Base-by-base conservation (phyloP, 2,329 filamentous ascomycete genomes). In the Monilinia polystroma region DNA sequence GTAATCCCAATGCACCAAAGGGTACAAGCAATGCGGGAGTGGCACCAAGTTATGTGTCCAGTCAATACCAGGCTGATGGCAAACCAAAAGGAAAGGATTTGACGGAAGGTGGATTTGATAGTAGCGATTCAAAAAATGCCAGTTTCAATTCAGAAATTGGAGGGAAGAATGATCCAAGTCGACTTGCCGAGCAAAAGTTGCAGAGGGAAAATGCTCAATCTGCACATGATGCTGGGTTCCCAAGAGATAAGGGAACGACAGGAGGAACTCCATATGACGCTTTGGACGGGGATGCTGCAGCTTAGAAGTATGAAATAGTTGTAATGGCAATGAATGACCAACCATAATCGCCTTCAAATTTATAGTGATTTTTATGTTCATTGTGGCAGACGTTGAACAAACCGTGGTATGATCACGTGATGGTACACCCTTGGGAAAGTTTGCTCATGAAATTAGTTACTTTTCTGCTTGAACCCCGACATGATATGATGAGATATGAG, bases 91-190 rank as follows among this genome's bases (percentile, higher is more conserved):
- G 75, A 20, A 70, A 68, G 60, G 73, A 76, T 58, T 64, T 76
- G 67, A 74, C 64, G 7, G 75, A 76, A 63, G 73, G 73, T 2
- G 71, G 70, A 3, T 73, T 75, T 69, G 70, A 73, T 32, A 70
- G 69, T 29, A 64, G 70, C 35, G 72, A 72, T 62, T 59, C 52
- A 43, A 73, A 75, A 52, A 76, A 76, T 64, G 74, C 73, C 20
- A 75, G 74, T 66, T 76, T 74, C 51, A 73, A 69, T 47, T 64
- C 78, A 4, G 79, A 83, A 71, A 79, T 80, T 68, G 83, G 83
- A 2, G 80, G 78, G 7, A 76, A 79, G 71, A 75, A 82, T 67
- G 83, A 85, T 70, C 83, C 83, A 4, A 78, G 79, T 62, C 72
- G 79, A 11, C 67, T 78, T 51, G 82, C 82, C 5, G 82, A 83